Base-by-base conservation (phyloP, 2,329 filamentous ascomycete genomes). In the Claviceps cyperi region DNA sequence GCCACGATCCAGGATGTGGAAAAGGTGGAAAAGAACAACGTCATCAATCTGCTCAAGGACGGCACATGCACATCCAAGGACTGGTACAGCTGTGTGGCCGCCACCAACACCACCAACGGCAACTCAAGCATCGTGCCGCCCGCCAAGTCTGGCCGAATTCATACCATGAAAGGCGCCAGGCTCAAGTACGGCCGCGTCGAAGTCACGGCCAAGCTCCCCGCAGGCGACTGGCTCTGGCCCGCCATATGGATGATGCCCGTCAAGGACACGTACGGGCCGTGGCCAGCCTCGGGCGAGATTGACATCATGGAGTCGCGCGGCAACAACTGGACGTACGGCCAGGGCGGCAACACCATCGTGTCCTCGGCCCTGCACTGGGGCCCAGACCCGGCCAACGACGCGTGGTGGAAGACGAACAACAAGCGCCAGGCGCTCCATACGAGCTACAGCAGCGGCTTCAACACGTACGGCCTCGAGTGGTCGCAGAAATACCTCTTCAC, bases 401-500 rank as follows among this genome's bases (percentile, higher is more conserved):
- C 75, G 13, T 94, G 83, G 83, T 92, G 84, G 84, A 76, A 78
- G 57, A 91, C 85, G 54, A 90, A 89, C 64, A 80, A 83, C 61
- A 91, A 90, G 72, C 79, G 80, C 49, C 69, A 75, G 54, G 82
- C 85, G 11, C 73, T 88, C 32, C 86, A 88, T 68, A 86, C 82
- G 5, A 86, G 84, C 1, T 94, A 83, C 64, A 66, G 80, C 35
- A 67, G 71, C 1, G 76, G 68, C 22, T 87, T 81, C 69, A 85
- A 94, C 69, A 87, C 77, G 0, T 94, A 81, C 59, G 87, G 87
- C 14, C 66, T 94, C 2, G 87, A 94, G 66, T 94, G 87, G 87
- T 88, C 80, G 48, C 77, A 91, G 58, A 91, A 90, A 65, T 92
- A 94, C 64, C 70, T 92, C 52, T 94, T 91, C 70, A 90, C 85